These are phyloP conservation scores for Cutaneotrichosporon daszewskae DNA, from an alignment of 1,284 basidiomycete species.

Conservation along the genomic window DNA sequence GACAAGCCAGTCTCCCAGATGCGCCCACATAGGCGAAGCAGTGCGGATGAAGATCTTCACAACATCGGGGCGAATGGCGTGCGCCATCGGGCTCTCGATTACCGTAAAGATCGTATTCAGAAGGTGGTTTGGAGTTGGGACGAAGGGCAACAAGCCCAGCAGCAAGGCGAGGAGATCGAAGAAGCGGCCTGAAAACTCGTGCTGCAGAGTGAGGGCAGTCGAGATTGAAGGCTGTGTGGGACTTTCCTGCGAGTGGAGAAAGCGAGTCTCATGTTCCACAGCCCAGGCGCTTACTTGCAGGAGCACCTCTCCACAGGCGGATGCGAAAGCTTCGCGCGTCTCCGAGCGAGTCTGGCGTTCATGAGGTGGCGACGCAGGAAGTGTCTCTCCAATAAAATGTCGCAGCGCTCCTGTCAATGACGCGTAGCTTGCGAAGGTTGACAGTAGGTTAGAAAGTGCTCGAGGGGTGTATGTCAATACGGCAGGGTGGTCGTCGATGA, in stretches of 20 bases:
- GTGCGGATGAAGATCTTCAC: slow-evolving; percentile 59
- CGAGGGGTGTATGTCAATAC: slow-evolving; percentile 56
- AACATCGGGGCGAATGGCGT: slow-evolving; percentile 39
- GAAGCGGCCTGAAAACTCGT: slow-evolving; percentile 49
- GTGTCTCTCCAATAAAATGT: slow-evolving; percentile 52
- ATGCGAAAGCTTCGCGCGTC: slow-evolving; percentile 73
- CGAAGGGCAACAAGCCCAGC: slow-evolving; percentile 51
- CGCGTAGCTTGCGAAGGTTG: slow-evolving; percentile 55
- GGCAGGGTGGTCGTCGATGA: slow-evolving; percentile 19
- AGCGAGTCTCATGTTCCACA: slow-evolving; percentile 62
- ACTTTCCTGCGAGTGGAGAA: no score
- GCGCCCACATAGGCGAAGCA: slow-evolving; percentile 65
- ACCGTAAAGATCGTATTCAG: slow-evolving; percentile 60
- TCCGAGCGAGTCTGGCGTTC: slow-evolving; percentile 46
- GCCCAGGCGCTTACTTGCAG: slow-evolving; percentile 63
- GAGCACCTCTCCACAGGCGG: slow-evolving; percentile 61
- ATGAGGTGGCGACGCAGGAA: slow-evolving; percentile 11
- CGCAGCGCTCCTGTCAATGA: slow-evolving; percentile 60
- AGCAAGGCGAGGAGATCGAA: slow-evolving; percentile 52
- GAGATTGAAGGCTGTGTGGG: not conserved
- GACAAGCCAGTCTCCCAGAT: slow-evolving; percentile 66
- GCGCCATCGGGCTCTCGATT: slow-evolving; percentile 47
- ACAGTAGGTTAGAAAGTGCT: slow-evolving; percentile 60
- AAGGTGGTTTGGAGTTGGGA: slow-evolving; percentile 53
- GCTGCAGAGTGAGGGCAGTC: slow-evolving; percentile 63